These are phyloP conservation scores for Trichophyton simii DNA, from an alignment of 2,329 filamentous ascomycete genomes.

Conservation along the genomic window DNA sequence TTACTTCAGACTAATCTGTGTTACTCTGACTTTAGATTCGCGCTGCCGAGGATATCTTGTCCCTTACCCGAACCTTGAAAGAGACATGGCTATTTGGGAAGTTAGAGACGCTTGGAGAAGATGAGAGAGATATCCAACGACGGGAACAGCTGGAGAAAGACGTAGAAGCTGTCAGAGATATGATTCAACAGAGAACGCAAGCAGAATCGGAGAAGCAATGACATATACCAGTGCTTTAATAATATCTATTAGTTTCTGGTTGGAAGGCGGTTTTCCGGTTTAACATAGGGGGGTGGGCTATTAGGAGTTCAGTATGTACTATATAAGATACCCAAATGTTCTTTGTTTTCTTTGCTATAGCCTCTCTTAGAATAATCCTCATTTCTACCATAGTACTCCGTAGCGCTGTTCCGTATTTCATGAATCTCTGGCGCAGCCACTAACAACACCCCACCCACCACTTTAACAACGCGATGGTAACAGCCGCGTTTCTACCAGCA, in stretches of 20 bases:
- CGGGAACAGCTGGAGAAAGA: slow-evolving; percentile 36
- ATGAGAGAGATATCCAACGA: slow-evolving; percentile 29
- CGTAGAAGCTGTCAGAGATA: slow-evolving; percentile 35
- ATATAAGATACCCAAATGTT: background rate
- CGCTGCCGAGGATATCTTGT: slow-evolving; percentile 49
- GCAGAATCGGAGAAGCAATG: slow-evolving; percentile 15
- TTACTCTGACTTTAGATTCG: slow-evolving; percentile 35
- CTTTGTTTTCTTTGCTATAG: background rate
- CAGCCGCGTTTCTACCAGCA: background rate
- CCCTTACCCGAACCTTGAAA: slow-evolving; percentile 49
- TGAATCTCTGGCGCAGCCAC: background rate
- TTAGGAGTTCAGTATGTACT: background rate
- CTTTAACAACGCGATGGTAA: background rate
- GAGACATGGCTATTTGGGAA: slow-evolving; percentile 56
- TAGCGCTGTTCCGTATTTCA: background rate
- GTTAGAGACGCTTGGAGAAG: slow-evolving; percentile 43
- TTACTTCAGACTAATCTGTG: background rate
- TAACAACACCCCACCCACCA: background rate
- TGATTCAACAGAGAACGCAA: slow-evolving; percentile 24
- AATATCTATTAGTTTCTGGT: background rate
- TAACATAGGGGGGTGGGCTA: background rate
- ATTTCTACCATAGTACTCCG: background rate
- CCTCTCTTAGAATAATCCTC: no score
- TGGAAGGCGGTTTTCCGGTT: background rate
- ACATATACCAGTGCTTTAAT: background rate